Evolutionary conservation across 2,329 filamentous ascomycete genomes (phyloP).

Genomic region (Colletotrichum caudatum): DNA sequence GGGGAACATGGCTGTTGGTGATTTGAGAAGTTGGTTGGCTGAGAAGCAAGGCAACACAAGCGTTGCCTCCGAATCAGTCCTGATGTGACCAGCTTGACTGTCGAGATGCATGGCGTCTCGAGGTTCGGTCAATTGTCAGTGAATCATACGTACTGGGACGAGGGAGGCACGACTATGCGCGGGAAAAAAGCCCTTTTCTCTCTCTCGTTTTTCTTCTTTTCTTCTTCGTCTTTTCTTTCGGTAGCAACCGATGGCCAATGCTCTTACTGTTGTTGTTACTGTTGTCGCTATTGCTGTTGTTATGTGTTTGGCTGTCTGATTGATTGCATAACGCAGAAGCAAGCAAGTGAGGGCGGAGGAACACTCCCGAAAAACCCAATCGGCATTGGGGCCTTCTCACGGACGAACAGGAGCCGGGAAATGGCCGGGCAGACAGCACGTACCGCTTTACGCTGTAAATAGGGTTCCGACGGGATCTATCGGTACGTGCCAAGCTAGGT

Average conservation of each 20-base stretch:
- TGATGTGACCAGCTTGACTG: not conserved
- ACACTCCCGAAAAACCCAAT: constrained; percentile 4
- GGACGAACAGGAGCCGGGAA: not conserved
- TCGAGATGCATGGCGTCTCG: constrained; percentile 1
- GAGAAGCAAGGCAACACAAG: not conserved
- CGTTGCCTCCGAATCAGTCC: too few relatives aligned
- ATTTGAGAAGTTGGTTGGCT: not conserved
- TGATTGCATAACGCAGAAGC: constrained; percentile 2
- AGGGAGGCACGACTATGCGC: constrained; percentile 3
- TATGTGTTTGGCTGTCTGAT: not conserved
- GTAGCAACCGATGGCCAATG: not conserved
- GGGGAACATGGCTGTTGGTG: constrained; percentile 9
- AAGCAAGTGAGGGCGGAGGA: not conserved
- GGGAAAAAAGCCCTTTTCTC: not conserved
- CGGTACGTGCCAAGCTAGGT: not conserved
- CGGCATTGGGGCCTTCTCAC: not conserved
- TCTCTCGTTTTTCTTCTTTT: not conserved
- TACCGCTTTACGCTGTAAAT: not conserved
- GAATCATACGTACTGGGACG: constrained; percentile 23
- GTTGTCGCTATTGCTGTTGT: not conserved
- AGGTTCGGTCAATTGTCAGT: not conserved
- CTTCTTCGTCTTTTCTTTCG: too few relatives aligned
- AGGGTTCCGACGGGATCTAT: too few relatives aligned
- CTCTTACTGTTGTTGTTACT: not conserved
- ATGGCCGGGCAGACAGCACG: not conserved